phyloP scores from a whole-genome alignment of 345 rosid genomes.

The Psidium friedrichsthalianum region DNA sequence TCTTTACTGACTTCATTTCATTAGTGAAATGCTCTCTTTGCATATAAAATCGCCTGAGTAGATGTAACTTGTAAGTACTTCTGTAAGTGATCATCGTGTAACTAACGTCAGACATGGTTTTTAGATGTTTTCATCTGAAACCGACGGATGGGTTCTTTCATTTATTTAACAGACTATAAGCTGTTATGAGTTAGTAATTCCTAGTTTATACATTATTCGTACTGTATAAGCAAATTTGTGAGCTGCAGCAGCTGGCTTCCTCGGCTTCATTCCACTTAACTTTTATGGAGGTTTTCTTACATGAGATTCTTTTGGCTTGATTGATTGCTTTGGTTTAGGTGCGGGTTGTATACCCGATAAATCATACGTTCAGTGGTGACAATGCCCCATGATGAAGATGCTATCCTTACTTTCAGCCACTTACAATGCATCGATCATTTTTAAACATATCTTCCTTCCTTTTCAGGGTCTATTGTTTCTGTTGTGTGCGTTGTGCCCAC shows the following conservation, averaged over 20 bases:
- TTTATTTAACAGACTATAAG: background rate
- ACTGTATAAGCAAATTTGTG: background rate
- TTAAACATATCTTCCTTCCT: background rate
- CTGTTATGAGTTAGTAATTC: background rate
- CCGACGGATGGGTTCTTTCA: background rate
- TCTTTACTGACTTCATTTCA: background rate
- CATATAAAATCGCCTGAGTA: background rate
- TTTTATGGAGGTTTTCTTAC: background rate
- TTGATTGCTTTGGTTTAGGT: background rate
- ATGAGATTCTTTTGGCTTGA: background rate
- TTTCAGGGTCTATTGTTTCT: slow-evolving; percentile 66
- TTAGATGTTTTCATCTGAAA: background rate
- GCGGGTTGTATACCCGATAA: background rate
- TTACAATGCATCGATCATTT: background rate
- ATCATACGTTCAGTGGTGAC: background rate
- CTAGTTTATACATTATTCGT: background rate
- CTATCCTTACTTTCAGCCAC: background rate
- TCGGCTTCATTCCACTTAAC: background rate
- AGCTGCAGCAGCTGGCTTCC: background rate
- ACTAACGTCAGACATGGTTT: background rate
- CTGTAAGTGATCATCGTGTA: background rate
- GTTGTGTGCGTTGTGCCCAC: slow-evolving; percentile 64
- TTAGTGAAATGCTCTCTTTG: background rate
- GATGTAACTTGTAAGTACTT: background rate
- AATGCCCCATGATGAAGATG: background rate